These are phyloP conservation scores for Chrysosporium queenslandicum DNA, from an alignment of 2,329 filamentous ascomycete genomes.

Conservation along the genomic window DNA sequence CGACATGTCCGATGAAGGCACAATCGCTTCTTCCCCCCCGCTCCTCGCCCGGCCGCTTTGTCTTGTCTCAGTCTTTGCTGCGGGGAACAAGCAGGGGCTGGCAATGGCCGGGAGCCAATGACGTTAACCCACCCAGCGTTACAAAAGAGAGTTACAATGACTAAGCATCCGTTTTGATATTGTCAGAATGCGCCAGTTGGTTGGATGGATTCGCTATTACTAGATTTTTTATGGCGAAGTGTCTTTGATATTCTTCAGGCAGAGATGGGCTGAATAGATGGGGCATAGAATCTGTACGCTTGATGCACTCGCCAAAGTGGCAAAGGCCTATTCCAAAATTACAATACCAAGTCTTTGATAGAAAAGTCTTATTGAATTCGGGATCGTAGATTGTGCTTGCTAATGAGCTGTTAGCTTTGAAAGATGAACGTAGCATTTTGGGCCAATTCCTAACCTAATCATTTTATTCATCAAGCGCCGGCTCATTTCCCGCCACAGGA, in stretches of 20 bases:
- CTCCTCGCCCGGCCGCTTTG: neutral
- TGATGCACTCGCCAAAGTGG: too few relatives aligned
- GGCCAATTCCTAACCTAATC: slow-evolving; percentile 2
- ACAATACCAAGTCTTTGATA: too few relatives aligned
- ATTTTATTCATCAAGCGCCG: slow-evolving; percentile 14
- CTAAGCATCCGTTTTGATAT: too few relatives aligned
- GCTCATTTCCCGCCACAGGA: slow-evolving; percentile 10
- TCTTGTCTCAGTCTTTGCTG: neutral
- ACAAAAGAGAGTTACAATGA: too few relatives aligned
- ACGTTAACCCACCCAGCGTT: too few relatives aligned
- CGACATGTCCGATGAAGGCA: neutral
- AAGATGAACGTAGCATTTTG: neutral
- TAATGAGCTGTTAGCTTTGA: neutral
- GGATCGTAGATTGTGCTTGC: neutral
- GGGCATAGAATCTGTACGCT: too few relatives aligned
- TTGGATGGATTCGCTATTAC: too few relatives aligned
- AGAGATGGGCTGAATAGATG: neutral
- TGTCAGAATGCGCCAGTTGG: too few relatives aligned
- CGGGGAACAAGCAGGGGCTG: neutral
- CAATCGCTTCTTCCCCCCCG: neutral
- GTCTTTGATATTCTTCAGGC: neutral
- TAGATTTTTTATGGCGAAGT: too few relatives aligned
- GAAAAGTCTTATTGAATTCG: too few relatives aligned
- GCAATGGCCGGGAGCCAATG: too few relatives aligned
- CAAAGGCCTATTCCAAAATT: too few relatives aligned